These are phyloP conservation scores for Kurtzmaniella quercitrusa DNA, from an alignment of 1,139 yeast species.

Conservation along the genomic window DNA sequence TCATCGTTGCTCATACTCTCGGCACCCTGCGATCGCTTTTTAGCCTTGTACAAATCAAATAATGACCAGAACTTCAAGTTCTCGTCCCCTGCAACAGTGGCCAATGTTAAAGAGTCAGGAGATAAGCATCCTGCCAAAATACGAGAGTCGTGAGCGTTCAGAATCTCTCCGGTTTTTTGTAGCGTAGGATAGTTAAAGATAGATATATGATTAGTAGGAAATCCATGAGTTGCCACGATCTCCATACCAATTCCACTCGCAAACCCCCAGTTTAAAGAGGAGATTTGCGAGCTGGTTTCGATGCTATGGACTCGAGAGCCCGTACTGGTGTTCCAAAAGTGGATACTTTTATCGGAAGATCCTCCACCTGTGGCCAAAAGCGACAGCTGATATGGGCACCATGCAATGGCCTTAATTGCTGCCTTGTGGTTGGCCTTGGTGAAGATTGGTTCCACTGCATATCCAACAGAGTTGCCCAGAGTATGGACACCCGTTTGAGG, in stretches of 20 bases:
- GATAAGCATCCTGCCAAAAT: slow-evolving; percentile 80
- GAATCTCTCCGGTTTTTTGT: slow-evolving; percentile 84
- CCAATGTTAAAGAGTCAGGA: slow-evolving; percentile 86
- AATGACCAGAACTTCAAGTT: slow-evolving; percentile 93
- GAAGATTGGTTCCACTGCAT: slow-evolving; percentile 55
- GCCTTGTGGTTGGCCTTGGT: slow-evolving; percentile 81
- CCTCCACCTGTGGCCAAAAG: slow-evolving; percentile 97
- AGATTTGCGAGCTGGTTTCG: slow-evolving; percentile 91
- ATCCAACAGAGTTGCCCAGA: slow-evolving; percentile 4
- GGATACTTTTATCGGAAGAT: slow-evolving; percentile 80
- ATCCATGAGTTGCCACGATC: slow-evolving; percentile 92
- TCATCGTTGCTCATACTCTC: slow-evolving; percentile 17
- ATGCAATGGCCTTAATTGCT: slow-evolving; percentile 92
- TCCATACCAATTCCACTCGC: slow-evolving; percentile 72
- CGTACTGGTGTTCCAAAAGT: slow-evolving; percentile 93
- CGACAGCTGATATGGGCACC: slow-evolving; percentile 88
- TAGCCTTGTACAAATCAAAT: slow-evolving; percentile 55
- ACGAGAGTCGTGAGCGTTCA: slow-evolving; percentile 85
- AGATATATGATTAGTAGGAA: slow-evolving; percentile 80
- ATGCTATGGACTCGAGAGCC: slow-evolving; percentile 85
- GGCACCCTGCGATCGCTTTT: slow-evolving; percentile 16
- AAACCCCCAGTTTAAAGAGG: slow-evolving; percentile 88
- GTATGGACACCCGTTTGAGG: slow-evolving; percentile 10
- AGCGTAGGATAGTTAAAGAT: slow-evolving; percentile 84
- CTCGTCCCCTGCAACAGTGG: slow-evolving; percentile 96